Conservation (phyloP, 2,329 filamentous ascomycete genomes). For the Penicillium sp. region DNA sequence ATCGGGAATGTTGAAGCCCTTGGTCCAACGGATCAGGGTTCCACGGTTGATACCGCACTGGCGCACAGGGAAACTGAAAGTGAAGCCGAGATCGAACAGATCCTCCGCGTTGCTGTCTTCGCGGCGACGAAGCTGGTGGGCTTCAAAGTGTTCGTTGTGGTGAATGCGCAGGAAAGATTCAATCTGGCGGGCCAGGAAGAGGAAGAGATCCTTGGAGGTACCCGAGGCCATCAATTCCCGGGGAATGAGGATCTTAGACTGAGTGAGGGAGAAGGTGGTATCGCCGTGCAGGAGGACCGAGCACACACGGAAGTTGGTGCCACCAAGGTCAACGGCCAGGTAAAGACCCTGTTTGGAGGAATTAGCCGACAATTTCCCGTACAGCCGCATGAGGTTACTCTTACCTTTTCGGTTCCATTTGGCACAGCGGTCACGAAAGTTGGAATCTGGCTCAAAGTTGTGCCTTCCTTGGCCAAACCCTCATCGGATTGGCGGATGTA, state of each 20-base stretch:
- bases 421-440: constrained; percentile 95
- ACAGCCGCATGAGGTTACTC: constrained; percentile 10
- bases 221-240: constrained; percentile 86
- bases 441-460: constrained; percentile 90
- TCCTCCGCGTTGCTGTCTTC: constrained; percentile 68
- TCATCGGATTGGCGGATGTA: constrained; percentile 87
- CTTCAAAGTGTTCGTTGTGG: constrained; percentile 82
- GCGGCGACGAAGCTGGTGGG: constrained; percentile 65
- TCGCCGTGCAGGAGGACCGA: constrained; percentile 92
- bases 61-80: constrained; percentile 95
- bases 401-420: constrained; percentile 95
- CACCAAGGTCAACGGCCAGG: constrained; percentile 94
- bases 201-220: constrained; percentile 82
- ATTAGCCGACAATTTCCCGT: constrained; percentile 15
- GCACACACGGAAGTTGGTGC: constrained; percentile 97
- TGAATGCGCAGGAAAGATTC: constrained; percentile 83
- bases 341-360: constrained; percentile 71
- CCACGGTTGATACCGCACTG: constrained; percentile 96
- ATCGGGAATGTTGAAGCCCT: constrained; percentile 96
- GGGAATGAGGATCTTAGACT: constrained; percentile 89
- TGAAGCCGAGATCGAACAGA: constrained; percentile 94
- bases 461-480: constrained; percentile 74
- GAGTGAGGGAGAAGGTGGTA: constrained; percentile 90
- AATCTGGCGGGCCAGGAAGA: constrained; percentile 90
- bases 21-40: constrained; percentile 93